Evolutionary conservation across 768 basidiomycete species (phyloP).

Genomic region (Trametes maxima): DNA sequence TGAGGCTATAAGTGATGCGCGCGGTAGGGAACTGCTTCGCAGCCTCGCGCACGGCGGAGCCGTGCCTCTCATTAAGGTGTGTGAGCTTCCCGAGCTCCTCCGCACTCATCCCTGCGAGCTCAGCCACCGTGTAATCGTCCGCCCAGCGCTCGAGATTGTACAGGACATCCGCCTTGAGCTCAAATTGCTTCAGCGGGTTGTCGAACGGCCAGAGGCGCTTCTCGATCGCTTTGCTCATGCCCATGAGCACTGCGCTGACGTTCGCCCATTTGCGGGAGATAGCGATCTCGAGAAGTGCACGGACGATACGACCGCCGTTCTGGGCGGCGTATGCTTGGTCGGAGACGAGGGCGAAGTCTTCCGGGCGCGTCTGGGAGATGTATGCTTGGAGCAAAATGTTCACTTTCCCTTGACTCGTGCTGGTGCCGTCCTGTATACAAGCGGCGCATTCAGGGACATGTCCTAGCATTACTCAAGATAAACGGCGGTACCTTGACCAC

Average conservation of each 20-base stretch:
- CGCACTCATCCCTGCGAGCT: constrained; percentile 69
- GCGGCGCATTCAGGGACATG: not conserved
- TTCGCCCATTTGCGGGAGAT: constrained; percentile 92
- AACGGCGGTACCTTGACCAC: constrained; percentile 65
- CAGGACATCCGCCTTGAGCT: constrained; percentile 74
- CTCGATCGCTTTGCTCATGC: constrained; percentile 91
- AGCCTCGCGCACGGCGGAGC: constrained; percentile 72
- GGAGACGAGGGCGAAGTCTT: constrained; percentile 96
- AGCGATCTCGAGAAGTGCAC: constrained; percentile 94
- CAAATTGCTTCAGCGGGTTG: constrained; percentile 83
- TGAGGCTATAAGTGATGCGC: constrained; percentile 64
- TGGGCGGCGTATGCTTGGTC: constrained; percentile 94
- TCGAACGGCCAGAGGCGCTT: constrained; percentile 94
- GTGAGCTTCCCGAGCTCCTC: constrained; percentile 75
- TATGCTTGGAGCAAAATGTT: constrained; percentile 92
- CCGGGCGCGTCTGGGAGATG: constrained; percentile 78
- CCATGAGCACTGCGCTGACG: constrained; percentile 76
- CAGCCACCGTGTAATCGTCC: constrained; percentile 74
- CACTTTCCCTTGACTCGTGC: constrained; percentile 77
- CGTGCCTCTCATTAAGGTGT: constrained; percentile 85
- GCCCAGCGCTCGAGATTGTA: constrained; percentile 80
- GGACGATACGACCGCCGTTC: constrained; percentile 91
- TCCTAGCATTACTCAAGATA: not conserved
- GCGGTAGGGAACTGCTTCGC: constrained; percentile 85
- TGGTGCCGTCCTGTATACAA: constrained; percentile 58